Base-by-base conservation (phyloP, 495 filamentous ascomycete genomes). In the Aspergillus wentii region DNA sequence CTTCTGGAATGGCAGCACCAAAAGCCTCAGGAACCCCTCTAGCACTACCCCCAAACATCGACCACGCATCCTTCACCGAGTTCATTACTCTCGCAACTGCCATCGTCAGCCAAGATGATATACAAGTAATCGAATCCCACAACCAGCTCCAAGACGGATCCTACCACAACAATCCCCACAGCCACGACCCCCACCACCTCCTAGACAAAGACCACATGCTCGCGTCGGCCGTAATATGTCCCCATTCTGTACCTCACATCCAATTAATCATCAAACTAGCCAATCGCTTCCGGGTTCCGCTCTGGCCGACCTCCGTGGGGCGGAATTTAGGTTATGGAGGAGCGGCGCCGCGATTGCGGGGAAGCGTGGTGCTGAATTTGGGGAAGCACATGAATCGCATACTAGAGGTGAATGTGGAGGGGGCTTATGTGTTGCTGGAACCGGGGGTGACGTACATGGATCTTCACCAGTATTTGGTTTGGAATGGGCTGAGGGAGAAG, bases 401-500 rank as follows among this genome's bases (percentile, higher is more conserved):
- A 11, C 40, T 80, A 9, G 59, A 76, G n/a, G 54, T 80, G 21
- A 67, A 78, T 44, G 59, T 47, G 1, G 67, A 79, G 30, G 64
- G 69, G 36, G 70, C 69, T 4, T 73, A 61, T 33, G 70, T 64
- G 16, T 49, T 82, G 3, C 62, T 82, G 4, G 77, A 80, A 40
- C 75, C 77, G 1, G 78, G 75, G 15, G 77, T 82, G 1, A 72
- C 75, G 1, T 80, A 69, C 49, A 70, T 69, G 41, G 54, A 48
- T 7, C 59, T 80, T 5, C 68, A 79, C 52, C 64, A 79, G 22
- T 65, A 74, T 33, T 52, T 78, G 5, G 56, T 70, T 41, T 57
- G 55, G 19, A 50, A 60, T 29, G 54, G 61, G 5, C 48, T 69
- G 15, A 46, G 44, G 3, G 33, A 49, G 8, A 60, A 66, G 13